A percentile compares a stretch with the other conserved stretches of the same genome.
phyloP scores from a whole-genome alignment of 129 eudicot species.

The Arctium lappa region DNA sequence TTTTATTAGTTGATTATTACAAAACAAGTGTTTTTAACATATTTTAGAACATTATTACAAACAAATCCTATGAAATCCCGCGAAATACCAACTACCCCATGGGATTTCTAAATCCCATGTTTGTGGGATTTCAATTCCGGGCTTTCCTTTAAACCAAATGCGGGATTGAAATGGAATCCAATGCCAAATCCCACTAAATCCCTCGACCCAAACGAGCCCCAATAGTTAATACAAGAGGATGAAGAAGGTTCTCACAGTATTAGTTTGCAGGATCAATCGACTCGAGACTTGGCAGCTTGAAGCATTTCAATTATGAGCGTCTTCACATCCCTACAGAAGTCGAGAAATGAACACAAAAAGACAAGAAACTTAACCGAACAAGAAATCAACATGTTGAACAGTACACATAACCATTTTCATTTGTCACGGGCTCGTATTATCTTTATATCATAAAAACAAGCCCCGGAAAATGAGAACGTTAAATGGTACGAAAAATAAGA shows the following conservation, averaged over 20 bases:
- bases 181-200: too few species aligned
- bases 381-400: neutral
- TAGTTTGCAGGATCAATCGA: conserved; percentile 20
- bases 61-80: too few species aligned
- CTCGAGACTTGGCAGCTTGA: conserved; percentile 61
- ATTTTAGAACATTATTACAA: too few species aligned
- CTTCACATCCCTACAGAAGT: conserved; percentile 69
- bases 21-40: too few species aligned
- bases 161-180: too few species aligned
- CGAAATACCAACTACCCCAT: too few species aligned
- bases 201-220: neutral
- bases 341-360: neutral
- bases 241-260: neutral
- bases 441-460: neutral
- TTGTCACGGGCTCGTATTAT: neutral
- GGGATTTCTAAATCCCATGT: too few species aligned
- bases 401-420: neutral
- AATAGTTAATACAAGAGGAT: neutral
- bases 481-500: neutral
- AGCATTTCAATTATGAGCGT: conserved; percentile 87
- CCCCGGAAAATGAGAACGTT: neutral
- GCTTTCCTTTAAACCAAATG: too few species aligned
- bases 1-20: too few species aligned
- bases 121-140: too few species aligned
- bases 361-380: neutral